A percentile compares a stretch with the other conserved stretches of the same genome.
These are phyloP conservation scores for Panellus pusillus DNA, from an alignment of 768 basidiomycete genomes.

Conservation along the genomic window DNA sequence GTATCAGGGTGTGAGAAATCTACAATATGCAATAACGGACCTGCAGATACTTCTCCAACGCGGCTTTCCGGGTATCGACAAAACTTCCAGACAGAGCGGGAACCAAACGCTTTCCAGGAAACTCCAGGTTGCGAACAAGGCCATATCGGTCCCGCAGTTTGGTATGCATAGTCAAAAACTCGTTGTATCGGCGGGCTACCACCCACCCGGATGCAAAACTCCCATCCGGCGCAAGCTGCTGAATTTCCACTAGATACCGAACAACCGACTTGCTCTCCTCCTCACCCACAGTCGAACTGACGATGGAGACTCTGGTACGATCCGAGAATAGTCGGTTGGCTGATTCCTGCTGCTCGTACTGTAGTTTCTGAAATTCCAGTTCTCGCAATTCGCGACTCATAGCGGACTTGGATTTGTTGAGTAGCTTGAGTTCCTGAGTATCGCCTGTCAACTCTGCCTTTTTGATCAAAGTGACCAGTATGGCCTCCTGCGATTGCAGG, in stretches of 20 bases:
- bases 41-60: slow-evolving; percentile 89
- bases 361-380: slow-evolving; percentile 83
- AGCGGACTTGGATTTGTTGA: slow-evolving; percentile 78
- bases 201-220: slow-evolving; percentile 88
- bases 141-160: slow-evolving; percentile 76
- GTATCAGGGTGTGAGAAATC: neutral
- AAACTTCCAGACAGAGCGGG: slow-evolving; percentile 85
- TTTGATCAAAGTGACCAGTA: slow-evolving; percentile 85
- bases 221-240: slow-evolving; percentile 81
- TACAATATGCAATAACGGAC: slow-evolving; percentile 40
- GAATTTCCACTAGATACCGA: slow-evolving; percentile 88
- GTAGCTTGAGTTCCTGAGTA: slow-evolving; percentile 78
- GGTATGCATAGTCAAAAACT: slow-evolving; percentile 89
- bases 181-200: slow-evolving; percentile 90
- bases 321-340: slow-evolving; percentile 85
- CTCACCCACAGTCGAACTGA: slow-evolving; percentile 78
- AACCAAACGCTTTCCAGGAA: slow-evolving; percentile 93
- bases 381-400: slow-evolving; percentile 83
- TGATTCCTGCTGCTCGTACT: slow-evolving; percentile 93
- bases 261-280: slow-evolving; percentile 90
- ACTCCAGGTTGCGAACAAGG: slow-evolving; percentile 71
- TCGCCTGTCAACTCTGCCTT: slow-evolving; percentile 95
- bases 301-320: slow-evolving; percentile 81
- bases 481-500: slow-evolving; percentile 76
- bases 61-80: slow-evolving; percentile 75